Base-by-base conservation (phyloP, 2,329 filamentous ascomycete species). In the Sclerotinia sclerotiorum region DNA sequence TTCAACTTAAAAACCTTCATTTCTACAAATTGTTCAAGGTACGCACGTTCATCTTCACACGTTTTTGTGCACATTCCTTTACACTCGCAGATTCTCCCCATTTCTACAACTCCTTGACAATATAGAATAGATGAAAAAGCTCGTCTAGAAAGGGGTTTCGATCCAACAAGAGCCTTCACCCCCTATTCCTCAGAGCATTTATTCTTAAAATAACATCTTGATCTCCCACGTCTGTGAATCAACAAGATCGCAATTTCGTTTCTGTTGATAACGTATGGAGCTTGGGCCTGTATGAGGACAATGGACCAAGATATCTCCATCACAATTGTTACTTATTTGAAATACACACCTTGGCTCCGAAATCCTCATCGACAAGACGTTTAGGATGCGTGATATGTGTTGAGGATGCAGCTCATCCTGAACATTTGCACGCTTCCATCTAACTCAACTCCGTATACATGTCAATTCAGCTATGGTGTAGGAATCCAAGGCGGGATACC, bases 221-320 rank as follows among this genome's bases (percentile, higher is more conserved):
- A 39, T 54, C 42, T 55, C 48, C 21, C 24, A 48, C 13, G n/a
- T 29, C 15, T 39, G 27, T 39, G 44, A 48, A 35, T 62, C 39
- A 44, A 21, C 65, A 63, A 52, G 24, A 55, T 55, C 35, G 49
- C 49, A 63, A 63, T 48, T 24, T 67, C 48, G 39, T 67, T 67
- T 63, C 49, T 39, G 13, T n/a, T 32, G 65, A 54, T 55, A 52
- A 48, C 49, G 55, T 46, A 58, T 46, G 57, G 55, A 63, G 65
- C 65, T 63, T 67, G 57, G 65, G 19, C 57, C 35, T 11, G 24
- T 46, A 46, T 27, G 39, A 63, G 49, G 32, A 56, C 49, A 29
- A 24, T 65, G 62, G 24, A 44, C 62, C 10, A 13, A n/a, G 11
- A 65, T 44, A 21, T 55, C 24, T 29, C 42, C n/a, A n/a, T 19